Conservation (phyloP, 2,329 filamentous ascomycete species). For the Teratosphaeria epicoccoides region DNA sequence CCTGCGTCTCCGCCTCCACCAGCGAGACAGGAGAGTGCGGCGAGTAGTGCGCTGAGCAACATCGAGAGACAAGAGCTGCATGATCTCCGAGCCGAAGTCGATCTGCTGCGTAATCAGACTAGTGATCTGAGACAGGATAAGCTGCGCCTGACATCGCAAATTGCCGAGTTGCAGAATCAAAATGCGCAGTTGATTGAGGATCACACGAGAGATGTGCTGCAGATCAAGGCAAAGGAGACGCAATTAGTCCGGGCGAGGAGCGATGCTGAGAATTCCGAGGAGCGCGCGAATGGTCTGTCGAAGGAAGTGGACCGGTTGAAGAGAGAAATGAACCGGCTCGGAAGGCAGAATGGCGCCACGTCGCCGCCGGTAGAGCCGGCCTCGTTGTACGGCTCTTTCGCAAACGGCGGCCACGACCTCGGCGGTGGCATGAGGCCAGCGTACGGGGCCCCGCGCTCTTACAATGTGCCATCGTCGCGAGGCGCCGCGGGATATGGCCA, state of each 20-base stretch:
- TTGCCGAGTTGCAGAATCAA: slow-evolving; percentile 90
- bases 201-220: slow-evolving; percentile 86
- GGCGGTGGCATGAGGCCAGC: slow-evolving; percentile 4
- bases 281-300: slow-evolving; percentile 70
- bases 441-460: slow-evolving; percentile 14
- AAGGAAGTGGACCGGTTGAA: slow-evolving; percentile 90
- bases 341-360: slow-evolving; percentile 33
- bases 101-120: slow-evolving; percentile 60
- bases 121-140: slow-evolving; percentile 78
- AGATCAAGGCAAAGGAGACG: slow-evolving; percentile 97
- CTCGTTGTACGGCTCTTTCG: background rate
- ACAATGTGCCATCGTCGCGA: slow-evolving; percentile 12
- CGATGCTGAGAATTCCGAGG: slow-evolving; percentile 80
- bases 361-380: background rate
- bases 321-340: slow-evolving; percentile 57
- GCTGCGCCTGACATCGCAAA: slow-evolving; percentile 69
- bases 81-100: slow-evolving; percentile 74
- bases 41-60: slow-evolving; percentile 55
- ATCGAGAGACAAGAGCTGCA: slow-evolving; percentile 89
- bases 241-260: slow-evolving; percentile 85
- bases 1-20: slow-evolving; percentile 42
- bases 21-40: slow-evolving; percentile 37
- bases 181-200: slow-evolving; percentile 96
- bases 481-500: slow-evolving; percentile 5
- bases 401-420: background rate